Evolutionary conservation across 2,329 filamentous ascomycete genomes (phyloP).

Genomic region (Aspergillus persii): DNA sequence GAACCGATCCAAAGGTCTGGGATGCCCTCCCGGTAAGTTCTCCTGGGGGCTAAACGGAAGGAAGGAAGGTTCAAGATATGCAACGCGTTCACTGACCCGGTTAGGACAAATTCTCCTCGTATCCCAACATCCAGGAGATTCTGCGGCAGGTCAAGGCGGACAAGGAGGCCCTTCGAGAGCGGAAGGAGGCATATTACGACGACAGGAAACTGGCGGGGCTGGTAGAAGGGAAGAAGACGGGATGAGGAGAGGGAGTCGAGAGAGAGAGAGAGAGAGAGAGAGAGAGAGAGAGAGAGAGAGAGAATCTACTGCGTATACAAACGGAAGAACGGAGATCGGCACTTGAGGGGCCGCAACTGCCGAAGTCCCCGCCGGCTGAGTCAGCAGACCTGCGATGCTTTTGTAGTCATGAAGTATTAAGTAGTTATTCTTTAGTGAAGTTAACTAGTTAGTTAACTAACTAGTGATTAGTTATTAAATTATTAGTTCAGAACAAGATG

Average conservation of each 20-base stretch:
- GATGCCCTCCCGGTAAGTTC: constrained; percentile 25
- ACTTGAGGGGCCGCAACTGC: neutral
- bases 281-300: too few relatives aligned
- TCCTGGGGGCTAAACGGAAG: neutral
- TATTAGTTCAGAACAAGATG: too few relatives aligned
- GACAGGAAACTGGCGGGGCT: constrained; percentile 15
- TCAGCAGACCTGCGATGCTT: neutral
- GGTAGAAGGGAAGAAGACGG: constrained; percentile 1
- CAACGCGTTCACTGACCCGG: neutral
- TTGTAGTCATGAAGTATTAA: too few relatives aligned
- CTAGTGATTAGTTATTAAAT: too few relatives aligned
- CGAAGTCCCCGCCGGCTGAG: neutral
- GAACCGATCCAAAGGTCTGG: constrained; percentile 28
- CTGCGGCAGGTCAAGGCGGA: constrained; percentile 25
- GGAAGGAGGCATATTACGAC: constrained; percentile 23
- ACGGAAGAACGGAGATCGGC: too few relatives aligned
- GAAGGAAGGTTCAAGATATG: too few relatives aligned
- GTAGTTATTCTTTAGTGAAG: too few relatives aligned
- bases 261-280: too few relatives aligned
- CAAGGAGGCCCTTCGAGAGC: constrained; percentile 20
- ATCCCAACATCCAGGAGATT: constrained; percentile 28
- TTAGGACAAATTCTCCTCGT: constrained; percentile 29
- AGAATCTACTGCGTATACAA: too few relatives aligned
- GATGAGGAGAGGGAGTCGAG: neutral
- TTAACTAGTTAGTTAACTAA: too few relatives aligned